Percentiles rank a stretch among this genome's conserved stretches.
Evolutionary conservation across 2,329 filamentous ascomycete species (phyloP).

Genomic region (Arthrobotrys sphaeroides): DNA sequence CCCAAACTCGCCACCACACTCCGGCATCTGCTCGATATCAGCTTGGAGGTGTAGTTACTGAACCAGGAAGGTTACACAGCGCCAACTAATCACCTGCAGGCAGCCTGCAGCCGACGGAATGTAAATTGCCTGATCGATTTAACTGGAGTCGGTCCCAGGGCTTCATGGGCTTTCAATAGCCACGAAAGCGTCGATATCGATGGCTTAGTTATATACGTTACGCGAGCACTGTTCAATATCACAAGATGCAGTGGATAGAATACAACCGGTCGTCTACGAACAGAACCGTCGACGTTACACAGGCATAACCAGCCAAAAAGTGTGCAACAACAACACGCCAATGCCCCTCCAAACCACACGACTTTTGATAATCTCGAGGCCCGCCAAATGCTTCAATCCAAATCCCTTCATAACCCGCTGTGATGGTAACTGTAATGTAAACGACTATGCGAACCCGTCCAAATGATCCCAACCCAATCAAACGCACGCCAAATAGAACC

Average conservation of each 20-base stretch:
- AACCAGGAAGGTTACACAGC: conserved; percentile 20
- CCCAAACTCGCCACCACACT: background rate
- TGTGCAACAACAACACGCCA: conserved; percentile 1
- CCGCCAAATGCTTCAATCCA: too few relatives aligned
- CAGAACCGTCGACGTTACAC: background rate
- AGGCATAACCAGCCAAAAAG: background rate
- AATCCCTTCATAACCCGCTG: too few relatives aligned
- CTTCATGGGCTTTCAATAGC: background rate
- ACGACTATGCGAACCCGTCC: too few relatives aligned
- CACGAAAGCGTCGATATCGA: background rate
- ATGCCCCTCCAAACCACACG: background rate
- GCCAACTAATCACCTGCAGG: background rate
- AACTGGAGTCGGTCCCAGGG: too few relatives aligned
- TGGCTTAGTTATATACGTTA: too few relatives aligned
- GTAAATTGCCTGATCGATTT: background rate
- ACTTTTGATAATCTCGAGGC: background rate
- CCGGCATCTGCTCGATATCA: background rate
- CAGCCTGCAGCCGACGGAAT: background rate
- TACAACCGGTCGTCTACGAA: too few relatives aligned
- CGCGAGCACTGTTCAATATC: too few relatives aligned
- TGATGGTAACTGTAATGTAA: too few relatives aligned
- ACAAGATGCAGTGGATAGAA: too few relatives aligned
- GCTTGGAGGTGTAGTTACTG: background rate
- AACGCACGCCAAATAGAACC: background rate
- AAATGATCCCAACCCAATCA: too few relatives aligned